Conservation (phyloP, 805 yeast genomes). For the Starmerella scarabaei region DNA sequence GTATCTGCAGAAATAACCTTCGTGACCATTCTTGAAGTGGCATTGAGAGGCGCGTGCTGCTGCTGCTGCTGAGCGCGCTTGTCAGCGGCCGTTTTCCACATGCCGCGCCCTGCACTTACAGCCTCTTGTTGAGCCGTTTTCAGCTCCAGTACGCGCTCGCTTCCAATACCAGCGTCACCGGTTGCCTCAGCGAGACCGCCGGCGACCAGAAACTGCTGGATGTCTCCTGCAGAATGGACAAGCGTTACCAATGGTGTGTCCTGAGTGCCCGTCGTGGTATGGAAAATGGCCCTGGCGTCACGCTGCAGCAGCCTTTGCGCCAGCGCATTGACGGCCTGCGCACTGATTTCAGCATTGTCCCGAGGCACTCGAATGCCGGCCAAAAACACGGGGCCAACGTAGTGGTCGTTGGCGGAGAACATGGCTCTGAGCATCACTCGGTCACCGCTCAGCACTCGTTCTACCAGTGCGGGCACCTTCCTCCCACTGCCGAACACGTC, state of each 20-base stretch:
- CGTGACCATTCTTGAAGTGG: conserved; percentile 44
- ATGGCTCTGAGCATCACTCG: conserved; percentile 50
- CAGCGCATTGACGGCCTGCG: conserved; percentile 24
- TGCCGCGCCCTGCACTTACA: conserved; percentile 23
- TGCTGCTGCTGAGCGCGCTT: conserved; percentile 40
- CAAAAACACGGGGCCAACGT: conserved; percentile 44
- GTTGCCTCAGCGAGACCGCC: conserved; percentile 62
- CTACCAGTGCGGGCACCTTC: conserved; percentile 51
- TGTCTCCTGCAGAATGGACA: conserved; percentile 64
- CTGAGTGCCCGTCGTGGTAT: conserved; percentile 40
- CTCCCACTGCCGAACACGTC: conserved; percentile 21
- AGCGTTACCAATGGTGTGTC: conserved; percentile 35
- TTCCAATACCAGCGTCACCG: conserved; percentile 72
- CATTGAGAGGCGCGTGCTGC: conserved; percentile 20
- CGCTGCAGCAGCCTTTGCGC: conserved; percentile 52
- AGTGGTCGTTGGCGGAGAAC: conserved; percentile 38
- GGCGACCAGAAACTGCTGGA: conserved; percentile 52
- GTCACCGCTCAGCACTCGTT: conserved; percentile 68
- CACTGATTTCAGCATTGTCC: conserved; percentile 34
- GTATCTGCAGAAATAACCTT: conserved; percentile 61
- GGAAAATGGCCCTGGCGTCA: conserved; percentile 38
- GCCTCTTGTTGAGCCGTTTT: conserved; percentile 58
- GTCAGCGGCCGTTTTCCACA: conserved; percentile 12
- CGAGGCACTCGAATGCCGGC: conserved; percentile 70
- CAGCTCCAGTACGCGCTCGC: conserved; percentile 45